These are phyloP conservation scores for Galerina marginata DNA, from an alignment of 768 basidiomycete genomes.

Conservation along the genomic window DNA sequence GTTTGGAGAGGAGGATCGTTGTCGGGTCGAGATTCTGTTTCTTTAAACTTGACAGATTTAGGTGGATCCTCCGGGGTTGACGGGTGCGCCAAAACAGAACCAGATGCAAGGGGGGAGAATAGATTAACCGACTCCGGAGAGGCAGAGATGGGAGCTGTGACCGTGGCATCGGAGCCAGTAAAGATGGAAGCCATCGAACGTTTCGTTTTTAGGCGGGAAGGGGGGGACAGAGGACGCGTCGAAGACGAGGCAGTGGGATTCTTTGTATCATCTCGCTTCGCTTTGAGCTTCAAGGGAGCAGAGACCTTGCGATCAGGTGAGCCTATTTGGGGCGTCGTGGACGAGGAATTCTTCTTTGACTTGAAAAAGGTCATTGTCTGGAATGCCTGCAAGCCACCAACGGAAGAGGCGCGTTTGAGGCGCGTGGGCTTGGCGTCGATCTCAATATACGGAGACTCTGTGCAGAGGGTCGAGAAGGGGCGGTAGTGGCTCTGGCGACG, in stretches of 20 bases:
- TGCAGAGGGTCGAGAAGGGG: slow-evolving; percentile 42
- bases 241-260: neutral
- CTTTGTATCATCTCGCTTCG: slow-evolving; percentile 5
- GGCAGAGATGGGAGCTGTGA: neutral
- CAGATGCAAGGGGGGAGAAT: slow-evolving; percentile 10
- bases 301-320: slow-evolving; percentile 22
- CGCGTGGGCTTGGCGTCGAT: slow-evolving; percentile 13
- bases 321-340: slow-evolving; percentile 14
- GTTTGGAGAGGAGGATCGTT: slow-evolving; percentile 32
- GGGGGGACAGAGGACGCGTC: slow-evolving; percentile 7
- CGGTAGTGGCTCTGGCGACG: slow-evolving; percentile 42
- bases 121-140: neutral
- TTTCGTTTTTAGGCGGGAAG: slow-evolving; percentile 39
- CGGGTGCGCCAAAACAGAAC: slow-evolving; percentile 17
- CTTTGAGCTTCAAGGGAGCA: slow-evolving; percentile 16
- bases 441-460: slow-evolving; percentile 29
- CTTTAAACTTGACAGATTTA: slow-evolving; percentile 26
- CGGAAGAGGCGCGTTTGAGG: slow-evolving; percentile 36
- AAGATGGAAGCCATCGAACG: slow-evolving; percentile 43
- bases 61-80: slow-evolving; percentile 6
- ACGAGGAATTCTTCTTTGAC: slow-evolving; percentile 18
- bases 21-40: slow-evolving; percentile 13
- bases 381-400: slow-evolving; percentile 34
- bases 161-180: slow-evolving; percentile 10
- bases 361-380: slow-evolving; percentile 36